These are phyloP conservation scores for Scheffersomyces segobiensis DNA, from an alignment of 1,139 yeast species.

Conservation along the genomic window DNA sequence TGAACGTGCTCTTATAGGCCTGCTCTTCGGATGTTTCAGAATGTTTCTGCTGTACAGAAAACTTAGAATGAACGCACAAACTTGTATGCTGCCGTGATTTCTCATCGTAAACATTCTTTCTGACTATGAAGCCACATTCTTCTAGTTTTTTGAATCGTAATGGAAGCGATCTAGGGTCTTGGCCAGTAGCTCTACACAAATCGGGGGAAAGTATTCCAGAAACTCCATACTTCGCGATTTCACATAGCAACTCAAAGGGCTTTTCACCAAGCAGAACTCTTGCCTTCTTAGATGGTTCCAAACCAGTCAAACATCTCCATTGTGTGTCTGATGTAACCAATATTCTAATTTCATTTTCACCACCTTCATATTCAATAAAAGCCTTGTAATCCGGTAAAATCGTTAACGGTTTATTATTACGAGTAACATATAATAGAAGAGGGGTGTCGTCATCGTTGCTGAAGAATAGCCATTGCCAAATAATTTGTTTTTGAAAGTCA, in stretches of 20 bases:
- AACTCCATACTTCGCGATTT: constrained; percentile 54
- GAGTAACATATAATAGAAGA: constrained; percentile 20
- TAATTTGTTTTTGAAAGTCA: constrained; percentile 34
- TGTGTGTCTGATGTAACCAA: constrained; percentile 42
- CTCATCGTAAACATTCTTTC: constrained; percentile 39
- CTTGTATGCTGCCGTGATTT: constrained; percentile 48
- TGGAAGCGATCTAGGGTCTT: constrained; percentile 73
- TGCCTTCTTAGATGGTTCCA: constrained; percentile 32
- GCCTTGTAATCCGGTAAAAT: constrained; percentile 21
- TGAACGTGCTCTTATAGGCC: constrained; percentile 31
- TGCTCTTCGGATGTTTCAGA: constrained; percentile 17
- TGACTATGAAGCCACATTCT: constrained; percentile 48
- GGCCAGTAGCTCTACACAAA: constrained; percentile 56
- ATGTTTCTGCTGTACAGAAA: constrained; percentile 23
- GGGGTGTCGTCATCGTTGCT: constrained; percentile 15
- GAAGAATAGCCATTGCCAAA: constrained; percentile 45
- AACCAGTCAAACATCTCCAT: constrained; percentile 43
- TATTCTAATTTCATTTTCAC: constrained; percentile 20
- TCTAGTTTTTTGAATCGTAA: constrained; percentile 58
- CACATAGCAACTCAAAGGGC: constrained; percentile 44
- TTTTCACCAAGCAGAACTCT: constrained; percentile 39
- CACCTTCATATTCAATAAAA: constrained; percentile 18
- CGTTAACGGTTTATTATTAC: constrained; percentile 14
- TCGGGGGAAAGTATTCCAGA: constrained; percentile 61
- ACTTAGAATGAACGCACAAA: constrained; percentile 47